These are phyloP conservation scores for Penicillium occitanis DNA, from an alignment of 2,329 filamentous ascomycete species.

Conservation along the genomic window DNA sequence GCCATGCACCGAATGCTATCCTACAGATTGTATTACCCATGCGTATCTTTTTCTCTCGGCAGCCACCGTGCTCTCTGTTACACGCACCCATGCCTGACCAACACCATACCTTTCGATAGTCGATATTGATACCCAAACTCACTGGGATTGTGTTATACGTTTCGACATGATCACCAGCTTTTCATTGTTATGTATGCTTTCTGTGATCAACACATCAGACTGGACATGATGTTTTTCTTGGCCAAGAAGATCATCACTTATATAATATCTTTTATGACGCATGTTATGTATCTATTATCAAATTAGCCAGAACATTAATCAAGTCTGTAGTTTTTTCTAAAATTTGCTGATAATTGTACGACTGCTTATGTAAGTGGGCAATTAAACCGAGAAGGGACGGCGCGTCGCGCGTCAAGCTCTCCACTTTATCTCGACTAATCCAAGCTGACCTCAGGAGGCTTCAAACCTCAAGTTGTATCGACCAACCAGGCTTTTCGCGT, in stretches of 20 bases:
- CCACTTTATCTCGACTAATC: conserved; percentile 3
- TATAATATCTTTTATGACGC: conserved; percentile 24
- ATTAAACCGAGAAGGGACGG: conserved; percentile 18
- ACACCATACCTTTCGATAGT: background rate
- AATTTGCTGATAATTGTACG: background rate
- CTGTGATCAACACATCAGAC: conserved; percentile 6
- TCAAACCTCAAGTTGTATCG: background rate
- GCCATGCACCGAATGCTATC: background rate
- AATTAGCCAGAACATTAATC: background rate
- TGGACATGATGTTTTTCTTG: conserved; percentile 13
- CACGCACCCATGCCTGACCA: background rate
- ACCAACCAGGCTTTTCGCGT: background rate
- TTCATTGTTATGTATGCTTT: conserved; percentile 13
- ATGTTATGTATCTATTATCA: conserved; percentile 9
- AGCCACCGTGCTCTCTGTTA: background rate
- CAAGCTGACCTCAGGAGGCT: background rate
- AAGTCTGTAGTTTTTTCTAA: background rate
- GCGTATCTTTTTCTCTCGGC: background rate
- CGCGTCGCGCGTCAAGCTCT: conserved; percentile 39
- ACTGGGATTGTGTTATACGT: background rate
- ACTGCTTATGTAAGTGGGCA: conserved; percentile 26
- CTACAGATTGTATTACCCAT: background rate
- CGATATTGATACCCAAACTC: background rate
- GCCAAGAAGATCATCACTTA: conserved; percentile 12
- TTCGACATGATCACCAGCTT: background rate